phyloP scores from a whole-genome alignment of 257 asterid species.

The Scutellaria minor region DNA sequence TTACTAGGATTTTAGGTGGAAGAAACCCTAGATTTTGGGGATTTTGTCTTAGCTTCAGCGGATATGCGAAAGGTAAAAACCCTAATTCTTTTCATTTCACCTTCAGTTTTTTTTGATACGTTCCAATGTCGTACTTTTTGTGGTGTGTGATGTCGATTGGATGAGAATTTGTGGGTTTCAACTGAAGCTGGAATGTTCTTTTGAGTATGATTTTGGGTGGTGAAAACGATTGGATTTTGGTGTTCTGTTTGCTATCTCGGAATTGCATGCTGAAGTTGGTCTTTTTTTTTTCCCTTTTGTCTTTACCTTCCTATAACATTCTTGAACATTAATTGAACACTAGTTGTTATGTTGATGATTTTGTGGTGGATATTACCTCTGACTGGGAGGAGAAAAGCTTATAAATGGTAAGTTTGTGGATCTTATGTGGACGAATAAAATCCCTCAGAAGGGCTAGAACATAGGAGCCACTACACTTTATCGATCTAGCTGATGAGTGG shows the following conservation, averaged over 20 bases:
- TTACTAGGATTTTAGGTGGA: slow-evolving; percentile 33
- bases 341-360: slow-evolving; percentile 22
- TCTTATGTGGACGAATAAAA: background rate
- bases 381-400: slow-evolving; percentile 24
- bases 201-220: slow-evolving; percentile 1
- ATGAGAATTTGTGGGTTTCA: slow-evolving; percentile 23
- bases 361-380: slow-evolving; percentile 23
- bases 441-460: background rate
- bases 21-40: slow-evolving; percentile 38
- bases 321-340: background rate
- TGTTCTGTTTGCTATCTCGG: background rate
- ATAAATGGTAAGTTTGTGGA: background rate
- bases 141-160: slow-evolving; percentile 25
- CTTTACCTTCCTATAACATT: background rate
- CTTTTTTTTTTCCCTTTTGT: background rate
- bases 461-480: background rate
- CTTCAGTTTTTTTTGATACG: background rate
- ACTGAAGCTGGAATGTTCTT: slow-evolving; percentile 29
- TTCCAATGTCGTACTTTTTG: background rate
- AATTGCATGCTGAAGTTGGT: slow-evolving; percentile 29
- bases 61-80: slow-evolving; percentile 52
- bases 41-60: slow-evolving; percentile 40
- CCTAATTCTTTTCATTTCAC: slow-evolving; percentile 22
- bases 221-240: slow-evolving; percentile 19
- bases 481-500: slow-evolving; percentile 2